phyloP scores from a whole-genome alignment of 2,329 filamentous ascomycete species.

The Venturia carpophila region DNA sequence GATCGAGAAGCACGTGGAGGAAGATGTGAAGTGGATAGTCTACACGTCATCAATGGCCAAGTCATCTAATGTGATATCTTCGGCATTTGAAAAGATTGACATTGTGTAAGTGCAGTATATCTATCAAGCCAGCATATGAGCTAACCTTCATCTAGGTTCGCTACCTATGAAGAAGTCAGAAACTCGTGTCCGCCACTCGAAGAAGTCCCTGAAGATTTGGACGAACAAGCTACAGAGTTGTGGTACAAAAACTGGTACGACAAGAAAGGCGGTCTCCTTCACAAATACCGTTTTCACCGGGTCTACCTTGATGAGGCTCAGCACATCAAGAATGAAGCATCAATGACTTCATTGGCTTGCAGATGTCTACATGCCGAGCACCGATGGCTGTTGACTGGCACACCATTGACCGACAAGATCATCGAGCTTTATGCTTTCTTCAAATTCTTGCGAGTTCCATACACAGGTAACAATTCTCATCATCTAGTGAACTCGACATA shows the following conservation, averaged over 20 bases:
- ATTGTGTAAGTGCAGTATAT: background rate
- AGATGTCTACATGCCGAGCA: constrained; percentile 33
- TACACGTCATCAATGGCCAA: background rate
- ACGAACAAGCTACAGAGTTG: background rate
- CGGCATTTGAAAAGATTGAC: background rate
- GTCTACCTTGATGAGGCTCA: constrained; percentile 47
- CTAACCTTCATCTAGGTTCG: background rate
- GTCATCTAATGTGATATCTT: background rate
- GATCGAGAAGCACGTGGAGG: constrained; percentile 25
- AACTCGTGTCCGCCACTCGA: background rate
- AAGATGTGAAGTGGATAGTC: too few species aligned
- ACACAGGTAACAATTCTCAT: constrained; percentile 30
- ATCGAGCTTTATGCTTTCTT: constrained; percentile 35
- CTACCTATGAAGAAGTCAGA: constrained; percentile 9
- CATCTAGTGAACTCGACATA: background rate
- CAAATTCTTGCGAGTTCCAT: constrained; percentile 36
- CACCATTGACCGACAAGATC: background rate
- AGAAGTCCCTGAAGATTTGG: background rate
- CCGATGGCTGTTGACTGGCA: constrained; percentile 28
- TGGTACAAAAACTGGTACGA: background rate
- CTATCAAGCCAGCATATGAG: background rate
- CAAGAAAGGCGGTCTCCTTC: background rate
- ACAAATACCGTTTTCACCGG: background rate
- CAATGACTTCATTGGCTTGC: constrained; percentile 39
- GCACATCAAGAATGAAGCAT: constrained; percentile 43